These are phyloP conservation scores for Hygrocybe punicea DNA, from an alignment of 768 basidiomycete genomes.

Conservation along the genomic window DNA sequence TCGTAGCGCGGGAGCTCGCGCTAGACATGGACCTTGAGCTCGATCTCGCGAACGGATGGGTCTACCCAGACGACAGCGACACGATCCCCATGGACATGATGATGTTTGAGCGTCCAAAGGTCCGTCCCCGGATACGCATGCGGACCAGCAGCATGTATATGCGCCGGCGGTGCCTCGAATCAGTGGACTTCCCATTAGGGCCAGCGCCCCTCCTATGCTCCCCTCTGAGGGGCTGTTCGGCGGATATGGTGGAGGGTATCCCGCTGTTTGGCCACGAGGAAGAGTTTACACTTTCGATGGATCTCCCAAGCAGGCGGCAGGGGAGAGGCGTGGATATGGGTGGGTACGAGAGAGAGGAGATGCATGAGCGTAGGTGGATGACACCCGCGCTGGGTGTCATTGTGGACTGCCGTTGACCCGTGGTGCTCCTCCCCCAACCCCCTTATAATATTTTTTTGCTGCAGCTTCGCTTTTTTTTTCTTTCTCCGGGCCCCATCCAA, in stretches of 20 bases:
- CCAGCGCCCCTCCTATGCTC: constrained; percentile 23
- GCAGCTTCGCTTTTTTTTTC: too few species aligned
- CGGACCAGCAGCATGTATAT: constrained; percentile 34
- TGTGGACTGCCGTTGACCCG: not conserved
- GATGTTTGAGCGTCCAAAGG: constrained; percentile 12
- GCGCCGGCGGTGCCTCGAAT: constrained; percentile 7
- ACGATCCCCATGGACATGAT: constrained; percentile 5
- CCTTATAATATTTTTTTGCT: too few species aligned
- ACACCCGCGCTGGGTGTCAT: not conserved
- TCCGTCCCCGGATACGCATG: constrained; percentile 33
- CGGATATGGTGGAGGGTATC: constrained; percentile 4
- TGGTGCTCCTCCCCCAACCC: too few species aligned
- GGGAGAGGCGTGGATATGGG: not conserved
- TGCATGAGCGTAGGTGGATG: not conserved
- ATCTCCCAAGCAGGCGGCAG: constrained; percentile 28
- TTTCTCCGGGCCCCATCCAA: too few species aligned
- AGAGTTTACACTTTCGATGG: constrained; percentile 48
- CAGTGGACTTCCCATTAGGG: not conserved
- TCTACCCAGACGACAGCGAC: constrained; percentile 15
- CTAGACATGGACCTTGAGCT: constrained; percentile 33
- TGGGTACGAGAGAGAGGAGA: not conserved
- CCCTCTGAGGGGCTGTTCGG: constrained; percentile 9
- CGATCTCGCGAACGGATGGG: constrained; percentile 28
- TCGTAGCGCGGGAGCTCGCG: constrained; percentile 14
- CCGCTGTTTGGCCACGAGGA: constrained; percentile 23